Evolutionary conservation across 495 filamentous ascomycete genomes (phyloP).

Genomic region (Xylaria intraflava): DNA sequence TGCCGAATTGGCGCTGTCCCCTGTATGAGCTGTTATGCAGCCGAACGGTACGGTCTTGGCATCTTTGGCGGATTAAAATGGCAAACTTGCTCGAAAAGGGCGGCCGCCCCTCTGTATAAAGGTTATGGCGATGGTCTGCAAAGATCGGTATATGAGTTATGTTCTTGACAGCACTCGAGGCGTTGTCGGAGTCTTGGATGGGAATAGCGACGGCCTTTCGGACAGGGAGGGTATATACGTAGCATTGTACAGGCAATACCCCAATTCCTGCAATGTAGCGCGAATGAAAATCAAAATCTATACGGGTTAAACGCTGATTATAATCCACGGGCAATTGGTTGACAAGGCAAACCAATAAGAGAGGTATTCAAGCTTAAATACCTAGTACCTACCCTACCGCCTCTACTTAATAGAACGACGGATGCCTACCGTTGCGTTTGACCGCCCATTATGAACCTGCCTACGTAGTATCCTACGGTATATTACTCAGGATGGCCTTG

Average conservation of each 20-base stretch:
- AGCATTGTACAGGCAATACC: constrained; percentile 1
- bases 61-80: not conserved
- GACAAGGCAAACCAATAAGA: no score
- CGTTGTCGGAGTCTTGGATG: not conserved
- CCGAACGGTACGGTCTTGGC: not conserved
- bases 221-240: constrained; percentile 4
- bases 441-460: no score
- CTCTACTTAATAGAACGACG: no score
- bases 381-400: no score
- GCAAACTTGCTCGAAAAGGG: not conserved
- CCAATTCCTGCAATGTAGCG: not conserved
- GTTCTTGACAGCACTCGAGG: constrained; percentile 1
- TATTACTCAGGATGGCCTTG: no score
- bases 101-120: constrained; percentile 5
- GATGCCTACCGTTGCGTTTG: no score
- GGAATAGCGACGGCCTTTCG: not conserved
- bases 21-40: not conserved
- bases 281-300: not conserved
- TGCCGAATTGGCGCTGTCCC: not conserved
- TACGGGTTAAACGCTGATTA: not conserved
- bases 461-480: no score
- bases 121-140: constrained; percentile 6
- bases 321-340: not conserved
- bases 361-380: no score
- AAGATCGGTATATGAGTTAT: constrained; percentile 13